Evolutionary conservation across 169 alveolate genomes (phyloP).

Genomic region (Plasmodium reichenowi): DNA sequence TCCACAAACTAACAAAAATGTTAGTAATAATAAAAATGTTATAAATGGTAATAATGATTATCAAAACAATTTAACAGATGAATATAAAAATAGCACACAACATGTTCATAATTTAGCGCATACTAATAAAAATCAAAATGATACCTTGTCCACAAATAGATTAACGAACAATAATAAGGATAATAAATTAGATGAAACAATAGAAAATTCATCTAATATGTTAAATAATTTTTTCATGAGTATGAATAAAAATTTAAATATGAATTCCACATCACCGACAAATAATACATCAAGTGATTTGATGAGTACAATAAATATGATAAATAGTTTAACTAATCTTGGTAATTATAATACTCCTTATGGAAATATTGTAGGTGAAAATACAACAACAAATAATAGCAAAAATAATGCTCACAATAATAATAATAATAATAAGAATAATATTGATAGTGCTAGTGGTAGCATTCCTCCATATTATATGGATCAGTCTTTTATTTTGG

Average conservation of each 20-base stretch:
- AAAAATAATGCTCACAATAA: neutral
- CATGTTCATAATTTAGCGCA: too few species aligned
- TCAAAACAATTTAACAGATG: slow-evolving; percentile 3
- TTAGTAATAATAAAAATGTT: neutral
- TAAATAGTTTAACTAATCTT: neutral
- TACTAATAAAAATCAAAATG: neutral
- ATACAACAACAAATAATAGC: neutral
- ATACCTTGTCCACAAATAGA: neutral
- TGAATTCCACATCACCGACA: neutral
- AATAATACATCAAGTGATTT: neutral
- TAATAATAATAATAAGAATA: neutral
- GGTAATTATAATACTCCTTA: neutral
- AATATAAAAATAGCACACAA: neutral
- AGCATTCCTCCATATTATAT: neutral
- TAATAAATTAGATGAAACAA: neutral
- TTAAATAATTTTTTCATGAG: slow-evolving; percentile 32
- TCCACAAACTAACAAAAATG: neutral
- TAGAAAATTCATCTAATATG: neutral
- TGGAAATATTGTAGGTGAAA: slow-evolving; percentile 2
- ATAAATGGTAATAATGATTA: slow-evolving; percentile 1
- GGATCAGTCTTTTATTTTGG: neutral
- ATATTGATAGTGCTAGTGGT: neutral
- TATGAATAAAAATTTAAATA: slow-evolving; percentile 28
- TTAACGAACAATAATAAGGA: neutral
- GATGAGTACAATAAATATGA: neutral